Evolutionary conservation across 1,284 basidiomycete genomes (phyloP), one percentile per base, ranked within the genome.

Genomic region (Anthracocystis setariae): DNA sequence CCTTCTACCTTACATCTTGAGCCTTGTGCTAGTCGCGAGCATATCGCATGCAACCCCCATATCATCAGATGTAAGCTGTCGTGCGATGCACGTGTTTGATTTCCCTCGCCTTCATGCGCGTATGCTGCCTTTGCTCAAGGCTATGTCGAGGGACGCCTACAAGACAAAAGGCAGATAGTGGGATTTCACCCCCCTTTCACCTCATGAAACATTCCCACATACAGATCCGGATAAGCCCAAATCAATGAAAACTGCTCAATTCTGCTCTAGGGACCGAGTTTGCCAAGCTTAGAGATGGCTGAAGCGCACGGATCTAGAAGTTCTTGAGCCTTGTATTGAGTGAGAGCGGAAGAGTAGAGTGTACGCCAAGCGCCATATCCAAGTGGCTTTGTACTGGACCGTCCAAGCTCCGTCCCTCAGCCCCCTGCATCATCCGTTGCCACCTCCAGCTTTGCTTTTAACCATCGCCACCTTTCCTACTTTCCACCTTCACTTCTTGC

Each of bases 81-180:
- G 42, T 55, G 63, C 45, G 47, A 66, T 66, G 63, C 52, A 66
- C 63, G 43, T 47, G 25, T 12, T 29, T 7, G 7, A 29, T 12
- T 29, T 29, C 29, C 29, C 29, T 29, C 29, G 29, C 29, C 29
- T 29, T 12, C 29, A 29, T 29, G 29, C 29, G 29, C 12, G 12
- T 5, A 29, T 29, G 29, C 29, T 39, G 37, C 37, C 17, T 21
- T 5, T 10, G 10, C 32, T 12, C 5, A 29, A 29, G 29, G 29
- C 29, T 29, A 12, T 7, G 29, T 29, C 29, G 12, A 12, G 29
- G 12, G 32, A 37, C 47, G 21, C 61, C 20, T 48, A 23, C 32
- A 23, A 48, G 52, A 39, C 54, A 50, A 56, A 32, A 57, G 33
- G 53, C 54, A 56, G 58, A 57, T 49, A 56, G 9, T 46, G 5